Evolutionary conservation across 2,329 filamentous ascomycete genomes (phyloP).

Genomic region (Claviceps sp.): DNA sequence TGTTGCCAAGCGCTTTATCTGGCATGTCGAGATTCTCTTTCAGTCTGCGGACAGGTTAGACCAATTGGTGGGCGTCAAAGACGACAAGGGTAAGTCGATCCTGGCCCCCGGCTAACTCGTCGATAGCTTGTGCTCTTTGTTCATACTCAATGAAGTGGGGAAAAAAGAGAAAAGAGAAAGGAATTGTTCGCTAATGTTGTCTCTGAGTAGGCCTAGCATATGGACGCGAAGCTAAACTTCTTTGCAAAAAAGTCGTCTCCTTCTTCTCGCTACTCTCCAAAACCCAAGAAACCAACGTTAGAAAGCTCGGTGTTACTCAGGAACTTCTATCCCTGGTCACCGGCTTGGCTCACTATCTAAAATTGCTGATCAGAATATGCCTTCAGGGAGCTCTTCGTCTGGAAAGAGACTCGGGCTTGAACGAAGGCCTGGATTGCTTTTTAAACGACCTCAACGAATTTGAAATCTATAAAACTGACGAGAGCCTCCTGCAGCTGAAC

Average conservation of each 20-base stretch:
- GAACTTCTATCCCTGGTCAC: conserved; percentile 96
- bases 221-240: conserved; percentile 85
- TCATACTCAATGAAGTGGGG: background rate
- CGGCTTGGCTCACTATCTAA: conserved; percentile 90
- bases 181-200: background rate
- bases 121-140: too few relatives aligned
- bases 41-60: conserved; percentile 78
- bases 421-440: conserved; percentile 69
- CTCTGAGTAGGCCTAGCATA: conserved; percentile 60
- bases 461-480: conserved; percentile 61
- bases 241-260: conserved; percentile 99
- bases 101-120: background rate
- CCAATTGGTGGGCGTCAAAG: conserved; percentile 50
- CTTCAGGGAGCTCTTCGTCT: conserved; percentile 85
- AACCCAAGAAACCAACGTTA: conserved; percentile 78
- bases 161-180: background rate
- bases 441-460: conserved; percentile 72
- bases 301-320: conserved; percentile 90
- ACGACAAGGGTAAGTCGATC: conserved; percentile 55
- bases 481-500: conserved; percentile 53
- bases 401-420: conserved; percentile 65
- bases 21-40: conserved; percentile 89
- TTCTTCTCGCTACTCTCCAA: conserved; percentile 94
- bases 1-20: conserved; percentile 91
- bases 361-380: conserved; percentile 92